These are phyloP conservation scores for Zangia roseola DNA, from an alignment of 768 basidiomycete genomes.

Conservation along the genomic window DNA sequence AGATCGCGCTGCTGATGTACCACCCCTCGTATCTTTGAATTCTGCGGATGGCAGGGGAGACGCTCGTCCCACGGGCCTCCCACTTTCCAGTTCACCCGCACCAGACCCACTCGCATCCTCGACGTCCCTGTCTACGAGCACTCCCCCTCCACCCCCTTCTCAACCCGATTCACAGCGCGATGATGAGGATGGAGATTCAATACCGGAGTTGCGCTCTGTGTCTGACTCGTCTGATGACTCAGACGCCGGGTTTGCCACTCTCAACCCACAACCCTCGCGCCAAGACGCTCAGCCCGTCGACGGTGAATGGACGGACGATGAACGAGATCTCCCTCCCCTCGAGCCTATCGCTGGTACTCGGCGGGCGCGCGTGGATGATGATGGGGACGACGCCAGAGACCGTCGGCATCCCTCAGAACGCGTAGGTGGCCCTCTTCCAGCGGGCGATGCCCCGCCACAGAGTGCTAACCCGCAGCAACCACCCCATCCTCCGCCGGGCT, in stretches of 20 bases:
- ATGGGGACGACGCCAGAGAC: conserved; percentile 59
- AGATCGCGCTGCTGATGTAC: not conserved
- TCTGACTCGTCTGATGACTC: conserved; percentile 40
- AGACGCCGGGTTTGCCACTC: conserved; percentile 28
- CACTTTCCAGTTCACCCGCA: conserved; percentile 1
- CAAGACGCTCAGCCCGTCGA: conserved; percentile 24
- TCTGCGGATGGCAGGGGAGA: not conserved
- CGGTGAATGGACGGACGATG: conserved; percentile 30
- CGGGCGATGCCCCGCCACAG: conserved; percentile 22
- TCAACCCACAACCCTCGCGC: conserved; percentile 28
- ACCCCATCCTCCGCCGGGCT: conserved; percentile 13
- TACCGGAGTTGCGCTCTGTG: conserved; percentile 43
- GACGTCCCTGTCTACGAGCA: conserved; percentile 1
- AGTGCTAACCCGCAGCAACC: conserved; percentile 22
- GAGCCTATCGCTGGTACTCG: conserved; percentile 38
- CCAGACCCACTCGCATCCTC: conserved; percentile 2
- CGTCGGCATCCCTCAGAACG: conserved; percentile 66
- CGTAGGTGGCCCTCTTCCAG: conserved; percentile 31
- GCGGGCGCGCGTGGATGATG: conserved; percentile 60
- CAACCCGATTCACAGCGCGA: conserved; percentile 10
- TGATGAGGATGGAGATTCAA: conserved; percentile 35
- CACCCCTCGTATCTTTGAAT: conserved; percentile 5
- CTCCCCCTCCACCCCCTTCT: conserved; percentile 6
- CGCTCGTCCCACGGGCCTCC: not conserved
- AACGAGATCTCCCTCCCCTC: conserved; percentile 31